Evolutionary conservation across 139 green algal species (phyloP), one percentile per base, ranked within the genome.

Genomic region (Mesostigma viride): DNA sequence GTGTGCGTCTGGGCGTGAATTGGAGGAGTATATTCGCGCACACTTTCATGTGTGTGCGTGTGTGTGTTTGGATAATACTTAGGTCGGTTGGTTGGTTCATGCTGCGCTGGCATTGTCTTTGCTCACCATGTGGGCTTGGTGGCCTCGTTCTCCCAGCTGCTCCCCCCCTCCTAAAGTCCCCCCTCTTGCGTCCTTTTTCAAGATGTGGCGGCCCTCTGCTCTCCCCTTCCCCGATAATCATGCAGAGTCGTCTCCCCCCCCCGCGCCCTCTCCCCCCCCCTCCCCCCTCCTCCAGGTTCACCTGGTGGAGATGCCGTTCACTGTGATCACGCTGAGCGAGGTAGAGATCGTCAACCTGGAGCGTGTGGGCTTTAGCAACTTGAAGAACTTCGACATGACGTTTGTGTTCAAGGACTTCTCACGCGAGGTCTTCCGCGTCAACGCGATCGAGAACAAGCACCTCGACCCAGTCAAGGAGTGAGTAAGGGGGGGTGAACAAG

Each of bases 311-410:
- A 87, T 88, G 81, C 93, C 93, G 24, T 96, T 95, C 79, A 86
- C 89, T 0, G 90, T 97, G 22, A 68, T 95, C 33, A 83, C 84
- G 22, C 69, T 91, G 3, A 48, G 67, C 27, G 73, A 78, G 65
- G 87, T 98, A 27, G 91, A 95, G 79, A 85, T 99, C 35, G 84
- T 97, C 33, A 96, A 95, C 81, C 79, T 99, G 40, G 93, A 99
- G 82, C 86, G 93, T 35, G 91, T 98, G 31, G 93, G 91, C 58
- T 95, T 98, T 73, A 91, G 91, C 81, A n/a, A n/a, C n/a, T 81
- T 96, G 64, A 95, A 95, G 69, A 97, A 95, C 77, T 96, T 98
- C 65, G 92, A 98, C 85, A 93, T 98, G 86, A 79, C 88, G 35
- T 90, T 98, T 64, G 85, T 98, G 1, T 95, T 92, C 85, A 97